Evolutionary conservation across 768 basidiomycete species (phyloP).

Genomic region (Suillus occidentalis): DNA sequence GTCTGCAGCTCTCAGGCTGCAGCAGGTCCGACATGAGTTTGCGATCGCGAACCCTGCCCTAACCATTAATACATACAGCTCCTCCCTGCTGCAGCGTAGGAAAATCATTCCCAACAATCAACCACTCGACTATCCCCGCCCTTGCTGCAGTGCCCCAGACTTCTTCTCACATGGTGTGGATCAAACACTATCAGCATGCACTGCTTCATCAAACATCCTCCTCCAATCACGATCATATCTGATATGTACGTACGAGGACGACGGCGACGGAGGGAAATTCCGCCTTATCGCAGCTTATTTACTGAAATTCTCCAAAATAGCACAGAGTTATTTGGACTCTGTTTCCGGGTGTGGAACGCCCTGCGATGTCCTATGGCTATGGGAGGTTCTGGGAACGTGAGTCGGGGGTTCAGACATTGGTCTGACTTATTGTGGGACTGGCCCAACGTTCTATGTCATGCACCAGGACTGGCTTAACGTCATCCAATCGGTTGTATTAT

Average conservation of each 20-base stretch:
- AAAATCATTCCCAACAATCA: neutral
- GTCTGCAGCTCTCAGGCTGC: neutral
- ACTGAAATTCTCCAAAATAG: neutral
- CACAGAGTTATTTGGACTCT: neutral
- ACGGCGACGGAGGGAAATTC: neutral
- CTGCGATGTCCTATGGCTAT: no score
- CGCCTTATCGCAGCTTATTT: neutral
- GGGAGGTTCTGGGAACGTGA: no score
- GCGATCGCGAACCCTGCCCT: neutral
- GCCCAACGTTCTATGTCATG: neutral
- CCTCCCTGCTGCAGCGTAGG: neutral
- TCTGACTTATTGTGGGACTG: neutral
- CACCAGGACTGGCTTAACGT: neutral
- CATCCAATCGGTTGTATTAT: neutral
- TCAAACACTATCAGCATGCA: conserved; percentile 1
- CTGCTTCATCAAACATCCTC: neutral
- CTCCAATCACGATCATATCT: neutral
- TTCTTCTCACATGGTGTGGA: neutral
- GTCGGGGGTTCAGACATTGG: neutral
- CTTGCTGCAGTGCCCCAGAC: neutral
- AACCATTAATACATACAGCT: neutral
- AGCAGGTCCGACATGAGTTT: neutral
- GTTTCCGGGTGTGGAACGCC: no score
- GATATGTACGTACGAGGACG: neutral
- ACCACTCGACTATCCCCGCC: neutral